Percentiles rank a stretch among this genome's conserved stretches.
Evolutionary conservation across 129 eudicot genomes (phyloP).

Genomic region (Saposhnikovia divaricata): DNA sequence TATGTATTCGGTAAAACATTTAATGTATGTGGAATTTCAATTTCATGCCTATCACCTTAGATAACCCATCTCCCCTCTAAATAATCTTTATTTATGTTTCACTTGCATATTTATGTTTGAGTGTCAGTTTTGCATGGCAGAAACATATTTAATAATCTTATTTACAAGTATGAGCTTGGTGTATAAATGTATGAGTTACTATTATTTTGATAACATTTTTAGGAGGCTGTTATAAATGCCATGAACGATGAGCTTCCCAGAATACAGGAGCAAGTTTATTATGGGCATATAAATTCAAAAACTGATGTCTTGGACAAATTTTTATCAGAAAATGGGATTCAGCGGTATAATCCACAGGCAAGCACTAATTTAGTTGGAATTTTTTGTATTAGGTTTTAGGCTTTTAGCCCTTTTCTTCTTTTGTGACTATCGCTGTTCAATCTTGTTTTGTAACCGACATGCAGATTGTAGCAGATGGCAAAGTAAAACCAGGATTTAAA

Average conservation of each 20-base stretch:
- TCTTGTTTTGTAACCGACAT: slow-evolving; percentile 3
- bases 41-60: not conserved
- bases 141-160: not conserved
- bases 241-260: slow-evolving; percentile 95
- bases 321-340: slow-evolving; percentile 79
- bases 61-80: not conserved
- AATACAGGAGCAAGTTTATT: slow-evolving; percentile 97
- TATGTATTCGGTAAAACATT: not conserved
- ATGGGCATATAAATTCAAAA: slow-evolving; percentile 78
- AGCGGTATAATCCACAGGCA: slow-evolving; percentile 89
- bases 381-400: not conserved
- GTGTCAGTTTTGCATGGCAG: not conserved
- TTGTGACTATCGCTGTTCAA: slow-evolving; percentile 6
- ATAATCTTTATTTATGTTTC: too few species aligned
- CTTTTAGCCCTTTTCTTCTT: not conserved
- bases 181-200: not conserved
- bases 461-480: slow-evolving; percentile 76
- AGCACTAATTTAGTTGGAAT: not conserved
- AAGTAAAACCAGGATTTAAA: slow-evolving; percentile 61
- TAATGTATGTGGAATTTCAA: not conserved
- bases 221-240: slow-evolving; percentile 79
- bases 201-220: slow-evolving; percentile 11
- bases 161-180: not conserved
- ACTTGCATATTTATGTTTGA: too few species aligned
- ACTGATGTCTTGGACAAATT: slow-evolving; percentile 82